A percentile compares a stretch with the other conserved stretches of the same genome.
These are phyloP conservation scores for Botrytis medusae DNA, from an alignment of 2,329 filamentous ascomycete genomes.

Conservation along the genomic window DNA sequence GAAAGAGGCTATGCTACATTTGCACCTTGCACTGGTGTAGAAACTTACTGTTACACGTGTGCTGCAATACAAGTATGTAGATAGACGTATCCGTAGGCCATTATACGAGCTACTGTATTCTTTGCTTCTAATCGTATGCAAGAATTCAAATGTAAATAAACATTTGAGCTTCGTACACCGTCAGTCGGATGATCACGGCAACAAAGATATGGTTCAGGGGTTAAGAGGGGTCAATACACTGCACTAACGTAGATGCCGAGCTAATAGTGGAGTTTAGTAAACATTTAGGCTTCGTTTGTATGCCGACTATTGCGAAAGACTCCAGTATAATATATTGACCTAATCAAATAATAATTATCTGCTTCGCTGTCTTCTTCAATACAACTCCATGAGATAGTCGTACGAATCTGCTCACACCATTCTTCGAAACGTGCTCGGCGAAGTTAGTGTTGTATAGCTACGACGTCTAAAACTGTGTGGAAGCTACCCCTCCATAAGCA, in stretches of 20 bases:
- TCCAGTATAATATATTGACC: neutral
- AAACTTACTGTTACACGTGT: neutral
- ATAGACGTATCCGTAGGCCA: neutral
- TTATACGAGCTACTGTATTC: neutral
- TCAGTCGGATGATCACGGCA: conserved; percentile 5
- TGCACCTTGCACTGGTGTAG: neutral
- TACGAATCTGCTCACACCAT: neutral
- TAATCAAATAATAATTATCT: neutral
- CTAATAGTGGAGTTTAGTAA: neutral
- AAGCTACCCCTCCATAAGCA: conserved; percentile 7
- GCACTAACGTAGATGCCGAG: conserved; percentile 7
- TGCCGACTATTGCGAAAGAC: neutral
- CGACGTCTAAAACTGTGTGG: neutral
- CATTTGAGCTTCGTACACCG: neutral
- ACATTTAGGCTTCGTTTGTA: neutral
- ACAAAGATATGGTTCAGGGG: conserved; percentile 6
- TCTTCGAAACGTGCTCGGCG: neutral
- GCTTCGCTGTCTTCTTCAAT: conserved; percentile 7
- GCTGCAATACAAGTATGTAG: neutral
- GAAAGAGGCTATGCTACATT: conserved; percentile 8
- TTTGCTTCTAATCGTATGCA: neutral
- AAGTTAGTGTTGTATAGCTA: neutral
- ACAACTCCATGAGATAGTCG: neutral
- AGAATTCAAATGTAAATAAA: neutral
- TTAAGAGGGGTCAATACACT: conserved; percentile 7